Evolutionary conservation across 495 filamentous ascomycete genomes (phyloP), one percentile per base, ranked within the genome.

Genomic region (Lepraria neglecta): DNA sequence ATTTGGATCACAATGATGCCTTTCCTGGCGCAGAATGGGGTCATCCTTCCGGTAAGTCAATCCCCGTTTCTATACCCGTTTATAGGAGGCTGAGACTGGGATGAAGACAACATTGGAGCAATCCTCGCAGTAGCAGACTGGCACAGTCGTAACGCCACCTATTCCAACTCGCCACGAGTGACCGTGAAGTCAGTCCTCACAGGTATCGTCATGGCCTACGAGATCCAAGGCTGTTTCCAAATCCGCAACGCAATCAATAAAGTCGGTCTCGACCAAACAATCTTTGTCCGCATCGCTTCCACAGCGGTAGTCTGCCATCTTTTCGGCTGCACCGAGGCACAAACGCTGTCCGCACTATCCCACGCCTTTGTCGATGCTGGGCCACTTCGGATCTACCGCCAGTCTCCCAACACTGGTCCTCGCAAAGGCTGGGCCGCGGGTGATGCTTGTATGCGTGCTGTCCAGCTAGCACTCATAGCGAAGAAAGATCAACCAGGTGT

Each of bases 391-490:
- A 62, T 70, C 3, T 79, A 71, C 51, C 71, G 76, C 4, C 62
- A 66, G 4, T 66, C 58, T 1, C 54, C 64, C 4, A 78, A 78
- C 45, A 72, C 77, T 1, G 70, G 68, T 9, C 71, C 75, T 7
- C 69, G 75, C 0, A 79, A 79, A 59, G 77, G 77, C 0, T 79
- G 78, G 78, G 77, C 76, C 1, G 76, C 73, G 1, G 78, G 72
- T 1, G 73, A 78, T 64, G 77, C 78, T 1, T 71, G 69, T 19
- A 73, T 72, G 64, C 70, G 77, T 31, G 78, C 77, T 2, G 75
- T 81, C 6, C 71, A 78, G 17, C 64, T 79, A 14, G 67, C 69
- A 0, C 55, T 75, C 0, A 56, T 78, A 3, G 66, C 66, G 3
- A 59, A 42, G 15, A 38, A 58, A 0, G 74, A 73, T 0, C 75